Evolutionary conservation across 148 eudicot species (phyloP), one percentile per base, ranked within the genome.

Genomic region (Amaranthus palmeri): DNA sequence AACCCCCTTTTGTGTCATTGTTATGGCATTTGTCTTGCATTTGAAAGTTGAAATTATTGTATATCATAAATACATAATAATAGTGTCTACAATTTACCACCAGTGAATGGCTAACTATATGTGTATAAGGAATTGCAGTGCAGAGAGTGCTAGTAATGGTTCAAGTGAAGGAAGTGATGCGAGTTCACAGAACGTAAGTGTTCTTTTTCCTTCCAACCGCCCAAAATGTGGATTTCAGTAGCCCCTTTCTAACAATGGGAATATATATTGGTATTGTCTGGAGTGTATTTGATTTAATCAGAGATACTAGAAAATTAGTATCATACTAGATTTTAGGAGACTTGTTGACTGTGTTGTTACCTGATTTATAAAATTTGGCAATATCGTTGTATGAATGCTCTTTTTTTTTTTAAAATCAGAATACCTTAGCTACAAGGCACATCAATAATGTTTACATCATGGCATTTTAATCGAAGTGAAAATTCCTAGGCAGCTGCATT

Each of bases 81-180:
- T 8, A 36, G 36, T 74, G 46, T 13, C 54, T 41, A 58, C 25
- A n/a, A 14, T 42, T 6, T 54, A 5, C 25, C 36, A 18, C 15
- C 40, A 71, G 53, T 59, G 25, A 36, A 41, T 52, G 42, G 63
- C 72, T 79, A 50, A 70, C 25, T 65, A 36, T 65, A 46, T n/a
- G 51, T 61, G 18, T 53, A 43, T 76, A 25, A 68, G 71, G 48
- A 45, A 77, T 53, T 84, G 86, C 88, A 96, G 99, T 82, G 92
- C 81, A 65, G 97, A 88, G 57, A 88, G 92, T 80, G 93, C 74
- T 55, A 92, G 95, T 84, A 97, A 96, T 80, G 96, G 92, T 72
- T 86, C 99, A 68, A 96, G 96, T 80, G 97, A 88, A 78, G 99
- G 97, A 87, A 96, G 97, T 86, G 96, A 96, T 71, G 90, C 82